phyloP scores from a whole-genome alignment of 768 basidiomycete genomes.

The Cystofilobasidium ferigula region DNA sequence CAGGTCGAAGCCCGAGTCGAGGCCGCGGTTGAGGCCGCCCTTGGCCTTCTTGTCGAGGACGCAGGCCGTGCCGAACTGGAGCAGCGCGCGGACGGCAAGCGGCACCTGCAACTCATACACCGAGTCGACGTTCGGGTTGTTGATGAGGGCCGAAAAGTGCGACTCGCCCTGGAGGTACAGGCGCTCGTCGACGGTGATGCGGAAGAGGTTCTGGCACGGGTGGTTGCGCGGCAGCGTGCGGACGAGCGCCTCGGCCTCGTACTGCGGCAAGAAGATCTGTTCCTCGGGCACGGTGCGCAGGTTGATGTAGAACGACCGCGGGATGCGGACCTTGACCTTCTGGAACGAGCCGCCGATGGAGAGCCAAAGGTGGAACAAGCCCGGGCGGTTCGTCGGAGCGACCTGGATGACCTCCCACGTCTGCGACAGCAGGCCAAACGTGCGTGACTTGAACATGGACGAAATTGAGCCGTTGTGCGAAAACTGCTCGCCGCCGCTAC shows the following conservation, averaged over 20 bases:
- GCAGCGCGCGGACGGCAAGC: constrained; percentile 63
- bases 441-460: constrained; percentile 58
- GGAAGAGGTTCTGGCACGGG: constrained; percentile 68
- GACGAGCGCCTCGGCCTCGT: constrained; percentile 60
- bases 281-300: constrained; percentile 46
- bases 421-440: constrained; percentile 45
- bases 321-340: constrained; percentile 70
- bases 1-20: constrained; percentile 71
- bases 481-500: background rate
- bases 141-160: constrained; percentile 83
- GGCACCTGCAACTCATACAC: constrained; percentile 92
- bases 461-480: constrained; percentile 44
- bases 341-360: constrained; percentile 67
- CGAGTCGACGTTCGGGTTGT: constrained; percentile 88
- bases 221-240: constrained; percentile 69
- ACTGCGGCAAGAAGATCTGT: constrained; percentile 59
- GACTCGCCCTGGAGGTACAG: constrained; percentile 72
- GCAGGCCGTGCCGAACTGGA: constrained; percentile 77
- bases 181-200: constrained; percentile 69
- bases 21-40: constrained; percentile 69
- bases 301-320: constrained; percentile 87
- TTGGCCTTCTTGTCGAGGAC: constrained; percentile 49
- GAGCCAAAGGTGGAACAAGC: constrained; percentile 81
- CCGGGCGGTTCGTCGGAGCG: constrained; percentile 54
- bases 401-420: constrained; percentile 93